Evolutionary conservation across 2,329 filamentous ascomycete genomes (phyloP).

Genomic region (Myotisia sp.): DNA sequence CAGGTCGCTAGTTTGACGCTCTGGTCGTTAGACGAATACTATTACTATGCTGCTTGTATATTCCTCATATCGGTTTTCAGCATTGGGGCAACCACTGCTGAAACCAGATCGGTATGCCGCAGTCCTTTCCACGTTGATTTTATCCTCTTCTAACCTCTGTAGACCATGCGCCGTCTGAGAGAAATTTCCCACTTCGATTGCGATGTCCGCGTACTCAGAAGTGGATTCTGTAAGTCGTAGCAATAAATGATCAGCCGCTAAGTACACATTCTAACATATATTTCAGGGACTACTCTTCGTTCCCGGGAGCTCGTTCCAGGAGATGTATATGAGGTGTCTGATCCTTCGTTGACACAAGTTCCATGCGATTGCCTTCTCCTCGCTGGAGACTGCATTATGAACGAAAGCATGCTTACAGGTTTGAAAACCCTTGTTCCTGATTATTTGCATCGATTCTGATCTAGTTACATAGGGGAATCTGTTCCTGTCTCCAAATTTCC

Average conservation of each 20-base stretch:
- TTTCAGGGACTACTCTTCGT: conserved; percentile 62
- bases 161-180: conserved; percentile 78
- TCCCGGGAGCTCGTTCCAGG: conserved; percentile 86
- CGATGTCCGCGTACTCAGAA: conserved; percentile 81
- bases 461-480: conserved; percentile 53
- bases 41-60: conserved; percentile 92
- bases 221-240: conserved; percentile 64
- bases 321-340: conserved; percentile 92
- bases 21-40: conserved; percentile 93
- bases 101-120: conserved; percentile 60
- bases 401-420: conserved; percentile 94
- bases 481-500: conserved; percentile 91
- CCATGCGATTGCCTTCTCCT: conserved; percentile 85
- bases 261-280: neutral
- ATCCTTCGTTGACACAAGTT: conserved; percentile 74
- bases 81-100: conserved; percentile 74
- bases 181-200: conserved; percentile 94
- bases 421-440: conserved; percentile 11
- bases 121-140: neutral
- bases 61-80: conserved; percentile 89
- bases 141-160: conserved; percentile 7
- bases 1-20: conserved; percentile 86
- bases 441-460: conserved; percentile 4
- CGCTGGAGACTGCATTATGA: conserved; percentile 92
- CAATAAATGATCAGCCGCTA: neutral